Percentiles rank a stretch among this genome's conserved stretches.
Conservation (phyloP, 495 filamentous ascomycete genomes). For the Penicillium samsonianum region DNA sequence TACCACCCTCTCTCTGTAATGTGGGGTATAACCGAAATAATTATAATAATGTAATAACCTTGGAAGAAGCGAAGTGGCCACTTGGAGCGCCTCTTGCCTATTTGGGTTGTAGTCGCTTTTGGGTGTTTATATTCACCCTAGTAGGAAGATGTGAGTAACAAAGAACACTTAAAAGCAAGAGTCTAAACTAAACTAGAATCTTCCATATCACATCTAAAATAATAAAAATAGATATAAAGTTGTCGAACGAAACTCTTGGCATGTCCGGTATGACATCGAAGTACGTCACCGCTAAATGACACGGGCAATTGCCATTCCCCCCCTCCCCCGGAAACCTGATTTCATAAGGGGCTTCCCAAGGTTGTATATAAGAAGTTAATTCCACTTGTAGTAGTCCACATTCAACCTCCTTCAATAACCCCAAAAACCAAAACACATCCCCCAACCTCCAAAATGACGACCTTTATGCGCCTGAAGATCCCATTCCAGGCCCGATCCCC, state of each 20-base stretch:
- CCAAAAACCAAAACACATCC: background rate
- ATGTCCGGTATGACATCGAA: conserved; percentile 19
- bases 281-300: conserved; percentile 20
- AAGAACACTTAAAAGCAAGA: too few species aligned
- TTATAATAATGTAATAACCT: too few species aligned
- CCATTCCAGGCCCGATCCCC: conserved; percentile 7
- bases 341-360: background rate
- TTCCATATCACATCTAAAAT: background rate
- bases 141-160: background rate
- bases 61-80: too few species aligned
- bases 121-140: background rate
- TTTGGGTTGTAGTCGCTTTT: too few species aligned
- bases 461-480: conserved; percentile 10
- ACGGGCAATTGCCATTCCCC: too few species aligned
- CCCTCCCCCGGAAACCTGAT: conserved; percentile 3
- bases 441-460: conserved; percentile 13
- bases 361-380: background rate
- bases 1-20: too few species aligned
- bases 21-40: too few species aligned
- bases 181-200: too few species aligned
- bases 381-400: background rate
- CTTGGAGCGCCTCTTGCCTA: too few species aligned
- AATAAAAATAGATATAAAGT: conserved; percentile 1
- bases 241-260: conserved; percentile 9
- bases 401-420: background rate